Base-by-base conservation (phyloP, 1,284 basidiomycete species). In the Grifola frondosa region DNA sequence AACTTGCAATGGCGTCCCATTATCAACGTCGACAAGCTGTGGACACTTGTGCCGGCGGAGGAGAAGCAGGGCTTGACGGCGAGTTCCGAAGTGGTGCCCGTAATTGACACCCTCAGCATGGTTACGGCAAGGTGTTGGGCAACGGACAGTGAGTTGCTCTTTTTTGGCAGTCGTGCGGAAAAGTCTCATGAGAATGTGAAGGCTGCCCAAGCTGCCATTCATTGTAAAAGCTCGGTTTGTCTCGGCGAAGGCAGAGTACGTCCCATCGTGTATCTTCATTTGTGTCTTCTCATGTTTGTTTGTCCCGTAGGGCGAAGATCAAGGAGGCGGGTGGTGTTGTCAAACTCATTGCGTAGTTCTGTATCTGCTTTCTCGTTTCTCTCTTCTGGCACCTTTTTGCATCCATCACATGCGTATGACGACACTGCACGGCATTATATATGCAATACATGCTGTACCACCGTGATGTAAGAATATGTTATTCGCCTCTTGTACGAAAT, bases 211-310 rank as follows among this genome's bases (percentile, higher is more conserved):
- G 61, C 69, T 88, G 49, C 93, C 94, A 29, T 90, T 92, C 77
- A 97, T 97, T 63, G 89, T 97, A 63, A 97, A 97, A 78, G 91
- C 94, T 50, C 91, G 94, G 57, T 97, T 86, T 67, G 92, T 97
- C 50, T 95, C 91, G 38, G 75, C 73, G 58, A 83, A 79, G 62
- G 94, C 94, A 58, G 94, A 97, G 91, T 91, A 64, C 49, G 88
- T 82, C 7, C 25, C 30, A 16, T 25, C 26, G 36, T n/a, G 40
- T 33, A 2, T 13, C 40, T 40, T 22, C 35, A 9, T 30, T 25
- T 37, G 13, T 49, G 42, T 31, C 48, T 30, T 28, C 28, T 8
- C 19, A 28, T 42, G 11, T 42, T 46, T 19, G 12, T 15, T 4
- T 9, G 10, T 42, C 17, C 42, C 43, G 12, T 56, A 90, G 87